A percentile compares a stretch with the other conserved stretches of the same genome.
phyloP scores from a whole-genome alignment of 1,284 basidiomycete genomes.

The Ustilago hordei region DNA sequence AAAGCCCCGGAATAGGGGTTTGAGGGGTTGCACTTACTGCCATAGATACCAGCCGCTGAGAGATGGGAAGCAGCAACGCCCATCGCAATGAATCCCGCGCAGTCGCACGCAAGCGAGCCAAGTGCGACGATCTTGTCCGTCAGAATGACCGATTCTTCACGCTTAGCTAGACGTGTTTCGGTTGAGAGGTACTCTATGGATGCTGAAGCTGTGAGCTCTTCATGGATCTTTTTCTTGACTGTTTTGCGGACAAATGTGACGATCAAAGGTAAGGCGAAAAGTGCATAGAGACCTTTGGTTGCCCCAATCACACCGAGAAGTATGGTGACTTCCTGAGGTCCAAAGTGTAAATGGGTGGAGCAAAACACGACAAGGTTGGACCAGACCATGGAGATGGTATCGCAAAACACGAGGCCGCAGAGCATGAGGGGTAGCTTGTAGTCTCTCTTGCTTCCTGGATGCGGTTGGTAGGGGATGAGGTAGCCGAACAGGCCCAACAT shows the following conservation, averaged over 20 bases:
- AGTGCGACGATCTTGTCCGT: slow-evolving; percentile 36
- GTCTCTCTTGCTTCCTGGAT: slow-evolving; percentile 18
- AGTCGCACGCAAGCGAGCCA: slow-evolving; percentile 18
- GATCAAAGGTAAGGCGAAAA: slow-evolving; percentile 27
- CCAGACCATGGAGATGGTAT: slow-evolving; percentile 31
- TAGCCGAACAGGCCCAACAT: slow-evolving; percentile 28
- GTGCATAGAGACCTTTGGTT: slow-evolving; percentile 24
- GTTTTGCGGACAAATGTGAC: slow-evolving; percentile 16
- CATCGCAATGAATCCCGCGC: slow-evolving; percentile 24
- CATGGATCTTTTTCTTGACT: slow-evolving; percentile 29
- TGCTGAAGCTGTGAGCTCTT: slow-evolving; percentile 15
- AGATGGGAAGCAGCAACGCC: slow-evolving; percentile 29
- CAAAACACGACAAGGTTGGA: slow-evolving; percentile 36
- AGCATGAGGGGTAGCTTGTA: slow-evolving; percentile 41
- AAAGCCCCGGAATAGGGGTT: background rate
- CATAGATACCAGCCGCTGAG: slow-evolving; percentile 26
- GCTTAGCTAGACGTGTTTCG: slow-evolving; percentile 13
- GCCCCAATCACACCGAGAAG: slow-evolving; percentile 26
- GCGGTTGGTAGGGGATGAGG: slow-evolving; percentile 29
- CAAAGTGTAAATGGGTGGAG: slow-evolving; percentile 35
- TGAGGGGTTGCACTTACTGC: slow-evolving; percentile 16
- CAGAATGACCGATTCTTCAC: slow-evolving; percentile 33
- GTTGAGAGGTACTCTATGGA: slow-evolving; percentile 7
- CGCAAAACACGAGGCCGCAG: slow-evolving; percentile 18
- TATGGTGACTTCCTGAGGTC: slow-evolving; percentile 23